Conservation (phyloP, 1,284 basidiomycete genomes). For the Ganoderma leucocontextum region DNA sequence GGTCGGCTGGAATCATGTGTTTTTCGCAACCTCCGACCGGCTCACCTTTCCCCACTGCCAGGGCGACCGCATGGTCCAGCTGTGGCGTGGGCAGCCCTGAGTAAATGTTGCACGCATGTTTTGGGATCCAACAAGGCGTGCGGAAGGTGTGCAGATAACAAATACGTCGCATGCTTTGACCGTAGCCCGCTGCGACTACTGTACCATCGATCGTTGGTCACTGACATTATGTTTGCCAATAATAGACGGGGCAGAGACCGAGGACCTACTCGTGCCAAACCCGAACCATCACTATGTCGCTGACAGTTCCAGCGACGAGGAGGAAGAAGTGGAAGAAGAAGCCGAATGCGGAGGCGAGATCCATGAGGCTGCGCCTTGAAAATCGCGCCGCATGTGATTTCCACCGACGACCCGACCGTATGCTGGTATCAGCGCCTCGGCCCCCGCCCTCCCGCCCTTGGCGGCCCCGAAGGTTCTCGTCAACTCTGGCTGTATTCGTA, state of each 20-base stretch:
- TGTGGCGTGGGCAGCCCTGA: background rate
- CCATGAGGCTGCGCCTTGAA: background rate
- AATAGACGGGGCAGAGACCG: conserved; percentile 45
- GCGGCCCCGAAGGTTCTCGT: background rate
- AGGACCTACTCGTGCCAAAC: conserved; percentile 62
- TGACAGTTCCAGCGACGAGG: conserved; percentile 28
- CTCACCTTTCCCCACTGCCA: background rate
- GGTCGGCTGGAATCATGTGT: background rate
- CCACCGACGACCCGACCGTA: background rate
- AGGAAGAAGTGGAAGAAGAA: conserved; percentile 18
- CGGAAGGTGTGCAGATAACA: no score
- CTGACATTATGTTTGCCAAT: background rate
- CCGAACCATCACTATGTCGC: conserved; percentile 55
- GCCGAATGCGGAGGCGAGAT: background rate
- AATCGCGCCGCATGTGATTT: conserved; percentile 2
- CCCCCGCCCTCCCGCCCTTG: background rate
- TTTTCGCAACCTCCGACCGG: background rate
- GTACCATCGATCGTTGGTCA: background rate
- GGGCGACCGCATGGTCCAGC: background rate
- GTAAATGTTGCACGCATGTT: no score
- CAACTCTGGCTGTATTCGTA: conserved; percentile 3
- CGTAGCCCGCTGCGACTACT: background rate
- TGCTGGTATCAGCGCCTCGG: background rate
- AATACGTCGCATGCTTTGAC: background rate
- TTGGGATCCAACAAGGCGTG: no score